Conservation (phyloP, 2,329 filamentous ascomycete genomes). For the Stagonosporopsis rhizophila region DNA sequence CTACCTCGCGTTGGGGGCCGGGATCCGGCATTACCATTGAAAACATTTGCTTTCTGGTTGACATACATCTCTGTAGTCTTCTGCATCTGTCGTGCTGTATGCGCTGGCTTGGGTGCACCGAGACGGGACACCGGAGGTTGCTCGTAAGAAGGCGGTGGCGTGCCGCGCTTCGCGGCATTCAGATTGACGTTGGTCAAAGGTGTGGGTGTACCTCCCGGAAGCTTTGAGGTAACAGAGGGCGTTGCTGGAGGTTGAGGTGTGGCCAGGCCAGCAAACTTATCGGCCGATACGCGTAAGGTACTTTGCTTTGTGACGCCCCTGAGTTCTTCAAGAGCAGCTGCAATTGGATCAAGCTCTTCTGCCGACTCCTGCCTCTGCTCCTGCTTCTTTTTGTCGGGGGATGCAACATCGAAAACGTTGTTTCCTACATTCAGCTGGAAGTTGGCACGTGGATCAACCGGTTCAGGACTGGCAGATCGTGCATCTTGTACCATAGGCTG, state of each 20-base stretch:
- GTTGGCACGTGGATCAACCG: constrained; percentile 89
- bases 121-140: constrained; percentile 71
- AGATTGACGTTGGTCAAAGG: constrained; percentile 55
- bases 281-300: constrained; percentile 85
- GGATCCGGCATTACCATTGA: constrained; percentile 59
- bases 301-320: constrained; percentile 87
- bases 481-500: constrained; percentile 40
- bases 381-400: constrained; percentile 68
- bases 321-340: constrained; percentile 87
- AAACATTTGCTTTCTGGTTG: constrained; percentile 82
- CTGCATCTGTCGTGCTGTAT: constrained; percentile 94
- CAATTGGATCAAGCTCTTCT: constrained; percentile 85
- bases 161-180: constrained; percentile 69
- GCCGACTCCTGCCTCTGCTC: constrained; percentile 52
- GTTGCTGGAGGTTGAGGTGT: constrained; percentile 70
- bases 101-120: constrained; percentile 87
- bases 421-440: constrained; percentile 93
- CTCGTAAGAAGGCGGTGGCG: constrained; percentile 88
- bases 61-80: constrained; percentile 90
- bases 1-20: constrained; percentile 64
- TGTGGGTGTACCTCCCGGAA: constrained; percentile 52
- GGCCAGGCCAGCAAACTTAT: constrained; percentile 90
- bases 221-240: constrained; percentile 48
- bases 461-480: constrained; percentile 65
- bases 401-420: constrained; percentile 93